These are phyloP conservation scores for Avena sativa DNA, from an alignment of 176 grass and related monocot genomes.

Conservation along the genomic window DNA sequence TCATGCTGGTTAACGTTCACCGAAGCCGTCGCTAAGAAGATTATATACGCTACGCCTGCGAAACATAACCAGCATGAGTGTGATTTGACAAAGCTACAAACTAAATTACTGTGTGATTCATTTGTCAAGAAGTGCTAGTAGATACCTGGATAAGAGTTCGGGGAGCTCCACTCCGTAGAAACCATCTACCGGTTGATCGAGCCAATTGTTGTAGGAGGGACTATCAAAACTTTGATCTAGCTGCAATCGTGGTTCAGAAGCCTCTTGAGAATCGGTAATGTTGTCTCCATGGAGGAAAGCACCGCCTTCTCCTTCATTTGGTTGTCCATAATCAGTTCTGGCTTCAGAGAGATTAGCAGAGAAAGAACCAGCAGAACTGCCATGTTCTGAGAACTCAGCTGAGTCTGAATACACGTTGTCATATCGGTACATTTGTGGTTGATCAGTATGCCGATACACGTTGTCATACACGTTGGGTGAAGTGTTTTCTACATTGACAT, in stretches of 20 bases:
- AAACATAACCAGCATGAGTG: neutral
- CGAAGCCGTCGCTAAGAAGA: conserved; percentile 79
- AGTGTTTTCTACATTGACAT: neutral
- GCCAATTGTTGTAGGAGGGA: neutral
- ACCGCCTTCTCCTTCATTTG: conserved; percentile 51
- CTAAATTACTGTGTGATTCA: neutral
- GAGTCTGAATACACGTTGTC: conserved; percentile 48
- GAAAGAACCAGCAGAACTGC: conserved; percentile 6
- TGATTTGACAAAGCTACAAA: conserved; percentile 11
- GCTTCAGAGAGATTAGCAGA: neutral
- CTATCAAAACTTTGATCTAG: conserved; percentile 34
- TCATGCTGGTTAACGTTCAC: conserved; percentile 7
- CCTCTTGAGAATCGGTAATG: conserved; percentile 41
- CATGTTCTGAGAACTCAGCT: conserved; percentile 16
- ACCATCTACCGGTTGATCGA: conserved; percentile 57
- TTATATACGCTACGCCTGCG: conserved; percentile 80
- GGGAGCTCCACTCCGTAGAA: conserved; percentile 71
- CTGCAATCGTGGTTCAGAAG: conserved; percentile 41
- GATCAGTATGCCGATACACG: neutral
- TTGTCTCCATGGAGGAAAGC: conserved; percentile 37
- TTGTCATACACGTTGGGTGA: neutral
- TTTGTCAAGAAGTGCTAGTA: conserved; percentile 41
- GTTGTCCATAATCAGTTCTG: neutral
- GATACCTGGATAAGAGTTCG: conserved; percentile 78
- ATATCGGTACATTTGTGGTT: conserved; percentile 24